Base-by-base conservation (phyloP, 2,329 filamentous ascomycete genomes). In the Fusarium bactridioides region DNA sequence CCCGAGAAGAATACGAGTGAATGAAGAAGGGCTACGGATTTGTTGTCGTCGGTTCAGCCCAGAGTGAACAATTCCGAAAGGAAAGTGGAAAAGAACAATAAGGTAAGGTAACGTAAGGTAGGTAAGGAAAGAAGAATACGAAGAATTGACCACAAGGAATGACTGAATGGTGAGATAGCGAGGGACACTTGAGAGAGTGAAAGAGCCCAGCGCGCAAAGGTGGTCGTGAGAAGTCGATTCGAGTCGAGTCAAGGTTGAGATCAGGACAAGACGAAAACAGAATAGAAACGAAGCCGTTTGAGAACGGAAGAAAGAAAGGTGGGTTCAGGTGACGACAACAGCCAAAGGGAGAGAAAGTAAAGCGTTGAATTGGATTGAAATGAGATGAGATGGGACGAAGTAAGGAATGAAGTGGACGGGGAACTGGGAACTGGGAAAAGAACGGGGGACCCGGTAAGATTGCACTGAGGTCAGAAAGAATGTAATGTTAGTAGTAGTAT, bases 1-100 rank as follows among this genome's bases (percentile, higher is more conserved):
- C 54, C 64, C 47, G 50, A 62, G 68, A 57, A 37, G 62, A 75
- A 77, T 74, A 72, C 74, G 75, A 77, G 69, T 48, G 65, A 48
- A 48, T 59, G 33, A 48, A 37, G 56, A 13, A 10, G 13, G 25
- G 56, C 48, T 51, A 44, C 29, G 33, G 56, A 44, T 62, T 45
- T 57, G 23, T 57, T 48, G 45, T 63, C 57, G 65, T 63, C 58
- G 64, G 68, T 69, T 48, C 63, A 62, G 58, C 29, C 27, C 50
- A 33, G 38, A 18, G 53, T 12, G 37, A 27, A 33, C 25, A 51
- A 48, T 35, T 38, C 57, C 23, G 45, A 57, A 40, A 64, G 41
- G 18, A 53, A 63, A 43, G 55, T 18, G n/a, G 40, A 31, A 61
- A 44, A 70, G n/a, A 51, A 51, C 16, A 25, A 25, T 25, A 25